Percentiles rank a stretch among this genome's conserved stretches.
These are phyloP conservation scores for Fulvia fulva DNA, from an alignment of 2,329 filamentous ascomycete genomes.

Conservation along the genomic window DNA sequence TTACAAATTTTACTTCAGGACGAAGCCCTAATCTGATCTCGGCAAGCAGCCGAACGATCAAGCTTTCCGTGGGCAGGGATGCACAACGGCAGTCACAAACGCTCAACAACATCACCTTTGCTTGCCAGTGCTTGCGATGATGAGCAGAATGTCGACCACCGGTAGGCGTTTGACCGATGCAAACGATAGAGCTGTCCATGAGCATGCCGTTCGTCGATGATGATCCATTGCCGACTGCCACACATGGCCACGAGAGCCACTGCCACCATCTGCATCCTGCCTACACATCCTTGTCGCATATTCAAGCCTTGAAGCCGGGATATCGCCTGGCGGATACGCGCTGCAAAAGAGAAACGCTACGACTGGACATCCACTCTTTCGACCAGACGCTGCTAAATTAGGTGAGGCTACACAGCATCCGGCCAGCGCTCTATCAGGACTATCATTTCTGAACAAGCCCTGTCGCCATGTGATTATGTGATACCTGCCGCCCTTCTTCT, in stretches of 20 bases:
- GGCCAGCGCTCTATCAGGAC: background rate
- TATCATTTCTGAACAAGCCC: background rate
- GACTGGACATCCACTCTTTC: background rate
- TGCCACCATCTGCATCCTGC: background rate
- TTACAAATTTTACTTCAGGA: too few species aligned
- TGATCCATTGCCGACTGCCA: background rate
- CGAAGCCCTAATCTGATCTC: background rate
- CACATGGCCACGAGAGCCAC: background rate
- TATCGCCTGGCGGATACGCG: background rate
- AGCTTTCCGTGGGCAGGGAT: background rate
- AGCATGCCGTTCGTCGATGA: too few species aligned
- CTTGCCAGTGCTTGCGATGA: too few species aligned
- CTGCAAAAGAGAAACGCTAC: background rate
- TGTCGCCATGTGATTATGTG: background rate
- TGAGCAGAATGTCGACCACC: too few species aligned
- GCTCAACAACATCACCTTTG: background rate
- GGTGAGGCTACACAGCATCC: background rate
- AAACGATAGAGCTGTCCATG: too few species aligned
- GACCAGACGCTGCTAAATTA: background rate
- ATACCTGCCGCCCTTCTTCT: slow-evolving; percentile 3
- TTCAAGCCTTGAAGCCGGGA: background rate
- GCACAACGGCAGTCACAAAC: background rate
- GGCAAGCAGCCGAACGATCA: background rate
- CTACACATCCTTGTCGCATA: background rate
- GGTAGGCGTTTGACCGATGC: too few species aligned